Evolutionary conservation across 495 filamentous ascomycete species (phyloP), one percentile per base, ranked within the genome.

Genomic region (Aspergillus sclerotioniger): DNA sequence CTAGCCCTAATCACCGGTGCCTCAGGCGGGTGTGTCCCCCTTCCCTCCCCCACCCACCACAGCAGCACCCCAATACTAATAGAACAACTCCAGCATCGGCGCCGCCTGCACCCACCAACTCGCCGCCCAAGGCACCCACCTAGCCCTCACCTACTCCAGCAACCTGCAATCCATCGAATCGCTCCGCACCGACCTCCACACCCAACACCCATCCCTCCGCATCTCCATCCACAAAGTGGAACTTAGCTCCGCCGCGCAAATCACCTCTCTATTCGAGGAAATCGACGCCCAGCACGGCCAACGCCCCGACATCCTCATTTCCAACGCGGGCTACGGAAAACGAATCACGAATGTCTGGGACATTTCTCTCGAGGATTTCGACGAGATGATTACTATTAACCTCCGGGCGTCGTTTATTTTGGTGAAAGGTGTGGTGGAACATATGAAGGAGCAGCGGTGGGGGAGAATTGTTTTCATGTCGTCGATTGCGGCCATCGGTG

Each of bases 381-480:
- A 90, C 62, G 71, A 85, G 55, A 89, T 81, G 2, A 66, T 89
- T 41, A 82, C 76, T 51, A 76, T 89, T 54, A 90, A 90, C 61
- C 74, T 89, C 20, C 76, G 86, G 21, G 80, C 84, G 0, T 80
- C 84, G 0, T 90, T 89, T 62, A 76, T 89, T 47, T 73, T 89
- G 7, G 79, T 80, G 4, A 88, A 90, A 62, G 79, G 86, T 8
- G 79, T 81, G 44, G 80, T 89, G 3, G 84, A 84, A 48, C 77
- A 81, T 52, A 90, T 90, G 87, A 80, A 81, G 51, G 66, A 67
- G 25, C 78, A 80, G 60, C 68, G 70, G 28, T 89, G 87, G 86
- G 87, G 87, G 5, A 75, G 87, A 6, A 85, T 90, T 51, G 71
- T 89, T 19, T 88, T 85, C 62, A 82, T 89, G 62, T 86, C 83